Evolutionary conservation across 805 yeast species (phyloP).

Genomic region (Sugiyamaella marilandica): DNA sequence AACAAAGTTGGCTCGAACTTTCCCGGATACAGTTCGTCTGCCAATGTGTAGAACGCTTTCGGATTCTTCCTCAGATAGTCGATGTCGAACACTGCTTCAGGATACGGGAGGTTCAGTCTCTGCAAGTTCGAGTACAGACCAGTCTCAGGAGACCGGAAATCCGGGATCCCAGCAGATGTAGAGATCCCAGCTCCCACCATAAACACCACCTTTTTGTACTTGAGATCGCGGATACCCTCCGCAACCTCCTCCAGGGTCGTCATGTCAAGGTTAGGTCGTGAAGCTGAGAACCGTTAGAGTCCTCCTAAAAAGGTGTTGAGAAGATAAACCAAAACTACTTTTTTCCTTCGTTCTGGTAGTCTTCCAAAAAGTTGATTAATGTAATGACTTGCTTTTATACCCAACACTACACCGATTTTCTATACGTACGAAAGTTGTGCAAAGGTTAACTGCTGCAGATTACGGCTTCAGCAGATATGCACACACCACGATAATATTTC

Average conservation of each 20-base stretch:
- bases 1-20: slow-evolving; percentile 77
- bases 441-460: too few species aligned
- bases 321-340: background rate
- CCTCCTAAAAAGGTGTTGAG: too few species aligned
- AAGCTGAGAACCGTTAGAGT: too few species aligned
- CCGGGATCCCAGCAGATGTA: slow-evolving; percentile 92
- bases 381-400: too few species aligned
- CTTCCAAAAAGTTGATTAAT: too few species aligned
- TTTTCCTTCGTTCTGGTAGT: too few species aligned
- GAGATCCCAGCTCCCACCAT: slow-evolving; percentile 86
- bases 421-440: too few species aligned
- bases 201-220: slow-evolving; percentile 29
- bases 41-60: slow-evolving; percentile 76
- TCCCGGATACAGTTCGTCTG: slow-evolving; percentile 84
- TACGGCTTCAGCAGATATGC: too few species aligned
- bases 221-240: slow-evolving; percentile 14
- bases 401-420: too few species aligned
- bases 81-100: slow-evolving; percentile 94
- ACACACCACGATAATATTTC: too few species aligned
- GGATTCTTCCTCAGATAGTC: slow-evolving; percentile 74
- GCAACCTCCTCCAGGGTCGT: slow-evolving; percentile 19
- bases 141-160: slow-evolving; percentile 86
- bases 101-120: slow-evolving; percentile 72
- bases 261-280: slow-evolving; percentile 2
- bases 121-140: slow-evolving; percentile 68